Evolutionary conservation across 1,284 basidiomycete genomes (phyloP).

Genomic region (Austropuccinia psidii): DNA sequence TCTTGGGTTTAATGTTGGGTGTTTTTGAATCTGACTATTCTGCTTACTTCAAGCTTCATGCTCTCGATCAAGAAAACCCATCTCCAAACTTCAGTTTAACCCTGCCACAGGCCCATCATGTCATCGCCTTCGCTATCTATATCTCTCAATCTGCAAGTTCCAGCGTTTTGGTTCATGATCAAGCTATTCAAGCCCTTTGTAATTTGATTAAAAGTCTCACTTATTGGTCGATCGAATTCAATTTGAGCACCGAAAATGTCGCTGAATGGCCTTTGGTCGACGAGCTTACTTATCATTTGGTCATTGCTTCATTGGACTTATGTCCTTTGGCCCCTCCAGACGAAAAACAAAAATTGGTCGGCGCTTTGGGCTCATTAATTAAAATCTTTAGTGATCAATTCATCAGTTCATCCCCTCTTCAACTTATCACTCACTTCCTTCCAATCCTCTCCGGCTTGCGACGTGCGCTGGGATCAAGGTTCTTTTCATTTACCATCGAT

Average conservation of each 20-base stretch:
- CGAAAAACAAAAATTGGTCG: slow-evolving; percentile 11
- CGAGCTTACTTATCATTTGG: slow-evolving; percentile 27
- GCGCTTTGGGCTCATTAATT: slow-evolving; percentile 12
- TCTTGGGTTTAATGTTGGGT: neutral
- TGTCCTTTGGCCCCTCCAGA: neutral
- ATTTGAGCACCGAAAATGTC: slow-evolving; percentile 19
- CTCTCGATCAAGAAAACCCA: neutral
- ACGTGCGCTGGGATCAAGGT: slow-evolving; percentile 14
- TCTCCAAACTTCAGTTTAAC: neutral
- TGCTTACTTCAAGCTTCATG: neutral
- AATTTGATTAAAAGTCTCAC: slow-evolving; percentile 9
- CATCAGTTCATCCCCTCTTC: slow-evolving; percentile 1
- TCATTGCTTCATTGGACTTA: slow-evolving; percentile 20
- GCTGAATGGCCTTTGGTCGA: slow-evolving; percentile 31
- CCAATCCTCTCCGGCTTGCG: slow-evolving; percentile 27
- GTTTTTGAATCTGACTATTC: neutral
- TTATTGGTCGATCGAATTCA: slow-evolving; percentile 14
- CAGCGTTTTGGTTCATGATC: neutral
- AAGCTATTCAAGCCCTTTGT: slow-evolving; percentile 3
- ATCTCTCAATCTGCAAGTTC: slow-evolving; percentile 28
- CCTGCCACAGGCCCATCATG: slow-evolving; percentile 11
- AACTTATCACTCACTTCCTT: slow-evolving; percentile 30
- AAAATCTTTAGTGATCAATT: neutral
- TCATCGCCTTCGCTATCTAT: slow-evolving; percentile 33
- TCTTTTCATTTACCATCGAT: slow-evolving; percentile 21